Percentiles rank a stretch among this genome's conserved stretches.
phyloP scores from a whole-genome alignment of 257 asterid genomes.

The Cruciata laevipes region DNA sequence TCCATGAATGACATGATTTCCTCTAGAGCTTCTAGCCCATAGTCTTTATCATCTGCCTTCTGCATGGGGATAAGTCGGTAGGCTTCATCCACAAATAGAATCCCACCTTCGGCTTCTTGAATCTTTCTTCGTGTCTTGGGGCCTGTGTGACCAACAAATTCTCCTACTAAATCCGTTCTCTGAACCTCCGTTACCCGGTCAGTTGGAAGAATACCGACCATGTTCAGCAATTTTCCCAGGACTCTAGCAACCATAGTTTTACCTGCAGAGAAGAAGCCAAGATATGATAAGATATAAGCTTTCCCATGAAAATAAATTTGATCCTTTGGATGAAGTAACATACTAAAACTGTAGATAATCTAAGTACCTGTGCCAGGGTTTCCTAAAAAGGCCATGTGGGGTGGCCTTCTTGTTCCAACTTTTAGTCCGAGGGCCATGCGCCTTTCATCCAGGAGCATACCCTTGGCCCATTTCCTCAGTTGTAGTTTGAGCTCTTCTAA shows the following conservation, averaged over 20 bases:
- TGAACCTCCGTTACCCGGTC: slow-evolving; percentile 88
- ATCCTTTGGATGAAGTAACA: background rate
- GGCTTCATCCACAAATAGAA: slow-evolving; percentile 95
- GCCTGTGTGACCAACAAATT: slow-evolving; percentile 80
- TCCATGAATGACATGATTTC: slow-evolving; percentile 98
- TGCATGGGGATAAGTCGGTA: slow-evolving; percentile 82
- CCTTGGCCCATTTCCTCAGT: slow-evolving; percentile 87
- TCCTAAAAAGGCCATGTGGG: slow-evolving; percentile 97
- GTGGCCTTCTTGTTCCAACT: slow-evolving; percentile 81
- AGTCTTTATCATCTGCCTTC: slow-evolving; percentile 71
- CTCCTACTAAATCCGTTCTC: slow-evolving; percentile 88
- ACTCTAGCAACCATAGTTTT: slow-evolving; percentile 86
- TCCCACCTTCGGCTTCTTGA: slow-evolving; percentile 90
- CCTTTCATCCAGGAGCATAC: slow-evolving; percentile 87
- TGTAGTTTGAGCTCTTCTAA: slow-evolving; percentile 62
- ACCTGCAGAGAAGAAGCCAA: slow-evolving; percentile 35
- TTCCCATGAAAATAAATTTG: background rate
- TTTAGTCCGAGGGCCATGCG: slow-evolving; percentile 80
- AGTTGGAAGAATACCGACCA: slow-evolving; percentile 80
- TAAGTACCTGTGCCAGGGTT: slow-evolving; percentile 87
- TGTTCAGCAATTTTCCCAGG: slow-evolving; percentile 72
- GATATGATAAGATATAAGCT: background rate
- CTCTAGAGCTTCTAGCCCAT: slow-evolving; percentile 82
- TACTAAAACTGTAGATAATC: background rate
- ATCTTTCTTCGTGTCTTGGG: slow-evolving; percentile 80